Base-by-base conservation (phyloP, 2,329 filamentous ascomycete species). In the Monosporascus sp. region DNA sequence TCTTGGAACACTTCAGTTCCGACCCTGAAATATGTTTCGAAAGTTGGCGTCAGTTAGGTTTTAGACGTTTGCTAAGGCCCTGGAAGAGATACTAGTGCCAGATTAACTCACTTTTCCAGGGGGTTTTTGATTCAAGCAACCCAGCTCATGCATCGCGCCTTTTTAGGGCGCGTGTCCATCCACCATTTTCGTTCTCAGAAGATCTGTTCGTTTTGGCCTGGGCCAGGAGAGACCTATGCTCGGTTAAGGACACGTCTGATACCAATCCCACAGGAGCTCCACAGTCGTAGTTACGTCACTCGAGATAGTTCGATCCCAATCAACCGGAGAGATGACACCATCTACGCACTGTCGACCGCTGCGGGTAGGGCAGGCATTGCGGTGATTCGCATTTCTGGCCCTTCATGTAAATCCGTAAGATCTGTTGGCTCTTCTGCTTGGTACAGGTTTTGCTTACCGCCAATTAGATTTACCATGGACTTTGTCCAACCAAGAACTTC, bases 271-370 rank as follows among this genome's bases (percentile, higher is more conserved):
- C 40, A 24, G 40, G 14, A 19, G 17, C 40, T 43, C 40, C 40
- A 14, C 22, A 5, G 34, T 31, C 51, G n/a, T 40, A 44, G 48
- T 34, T 51, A 52, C 41, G 37, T 44, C 27, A 31, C 51, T 19
- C 50, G 51, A 52, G 49, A 51, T 19, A 48, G 36, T 41, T 46
- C 55, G 17, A 40, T 43, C 36, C 49, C 49, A 20, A 41, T 54
- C 26, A 49, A 52, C 22, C 53, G 44, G 2, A 59, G 60, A 45
- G 64, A 75, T 63, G 78, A 83, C 53, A 97, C 93, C 1, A 96
- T 99, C 51, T 97, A 96, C 70, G 94, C 94, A 0, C 75, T 97
- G 1, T 97, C 93, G 0, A 95, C 92, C 0, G 91, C 90, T 0
- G 77, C 87, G 11, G 94, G 93, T 1, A 85, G 85, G 66, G 91